These are phyloP conservation scores for Psophocarpus tetragonolobus DNA, from an alignment of 306 rosid genomes.

Conservation along the genomic window DNA sequence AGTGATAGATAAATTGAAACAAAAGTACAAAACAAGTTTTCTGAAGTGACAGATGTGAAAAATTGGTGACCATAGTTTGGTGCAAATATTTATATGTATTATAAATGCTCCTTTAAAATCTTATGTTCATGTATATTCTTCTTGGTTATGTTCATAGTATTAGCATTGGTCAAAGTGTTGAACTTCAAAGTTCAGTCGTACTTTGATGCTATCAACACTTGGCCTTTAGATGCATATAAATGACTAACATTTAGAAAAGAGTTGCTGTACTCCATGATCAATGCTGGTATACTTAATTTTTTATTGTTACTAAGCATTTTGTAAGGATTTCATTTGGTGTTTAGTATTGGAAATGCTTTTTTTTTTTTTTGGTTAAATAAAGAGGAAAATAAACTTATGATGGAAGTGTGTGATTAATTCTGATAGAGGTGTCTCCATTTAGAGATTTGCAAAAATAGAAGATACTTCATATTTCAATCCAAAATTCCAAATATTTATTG, in stretches of 20 bases:
- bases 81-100: background rate
- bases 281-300: slow-evolving; percentile 4
- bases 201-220: background rate
- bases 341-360: background rate
- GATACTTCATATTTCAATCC: slow-evolving; percentile 15
- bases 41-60: background rate
- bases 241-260: slow-evolving; percentile 14
- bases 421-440: slow-evolving; percentile 4
- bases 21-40: background rate
- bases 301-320: slow-evolving; percentile 12
- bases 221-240: background rate
- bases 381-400: background rate
- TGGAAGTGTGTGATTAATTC: background rate
- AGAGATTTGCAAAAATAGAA: slow-evolving; percentile 12
- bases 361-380: background rate
- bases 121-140: slow-evolving; percentile 14
- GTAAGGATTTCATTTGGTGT: background rate
- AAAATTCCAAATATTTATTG: slow-evolving; percentile 11
- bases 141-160: slow-evolving; percentile 16
- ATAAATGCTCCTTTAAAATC: slow-evolving; percentile 12
- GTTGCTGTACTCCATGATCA: slow-evolving; percentile 6
- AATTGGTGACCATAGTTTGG: background rate
- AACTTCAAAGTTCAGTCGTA: background rate
- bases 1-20: slow-evolving; percentile 7
- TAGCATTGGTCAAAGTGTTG: slow-evolving; percentile 9